Base-by-base conservation (phyloP, 2,329 filamentous ascomycete genomes). In the Beauveria asiatica region DNA sequence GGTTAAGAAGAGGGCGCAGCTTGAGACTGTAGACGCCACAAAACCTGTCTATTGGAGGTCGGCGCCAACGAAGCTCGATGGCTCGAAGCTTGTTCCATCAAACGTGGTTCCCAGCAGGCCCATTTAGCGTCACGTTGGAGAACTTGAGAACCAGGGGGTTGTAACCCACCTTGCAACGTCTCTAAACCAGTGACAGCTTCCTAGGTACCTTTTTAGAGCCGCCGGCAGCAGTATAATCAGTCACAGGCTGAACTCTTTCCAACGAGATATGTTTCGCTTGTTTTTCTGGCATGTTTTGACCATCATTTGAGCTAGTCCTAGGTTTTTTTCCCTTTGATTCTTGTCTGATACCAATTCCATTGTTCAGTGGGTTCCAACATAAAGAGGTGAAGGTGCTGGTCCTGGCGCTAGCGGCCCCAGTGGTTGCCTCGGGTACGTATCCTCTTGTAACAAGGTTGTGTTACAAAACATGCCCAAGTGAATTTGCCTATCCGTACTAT, bases 381-480 rank as follows among this genome's bases (percentile, higher is more conserved):
- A 42, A 5, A 23, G 21, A 21, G 16, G 19, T 7, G 27, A 42
- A n/a, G 37, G 41, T 3, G 23, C 51, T n/a, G 37, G 37, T 27
- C 21, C 17, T 13, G 23, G 41, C 21, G 23, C 51, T 23, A 54
- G 25, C 27, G 39, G 19, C 53, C 30, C 42, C 27, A 48, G 42
- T 41, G 30, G 55, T 57, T 57, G 55, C 55, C 54, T 49, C 45
- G 55, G 55, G 55, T 57, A 49, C 55, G 54, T 39, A 27, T 25
- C 42, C 53, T 42, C 42, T 13, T 16, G n/a, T 30, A 37, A 37
- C 33, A 37, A 37, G 11, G 10, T 37, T 37, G 33, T 37, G 13
- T 16, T 37, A 37, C 10, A 16, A 37, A 37, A 37, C 33, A 37
- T 37, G 33, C 33, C 33, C 5, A 13, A 13, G 11, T 5, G 33